Evolutionary conservation across 768 basidiomycete genomes (phyloP).

Genomic region (Boletus fagicola): DNA sequence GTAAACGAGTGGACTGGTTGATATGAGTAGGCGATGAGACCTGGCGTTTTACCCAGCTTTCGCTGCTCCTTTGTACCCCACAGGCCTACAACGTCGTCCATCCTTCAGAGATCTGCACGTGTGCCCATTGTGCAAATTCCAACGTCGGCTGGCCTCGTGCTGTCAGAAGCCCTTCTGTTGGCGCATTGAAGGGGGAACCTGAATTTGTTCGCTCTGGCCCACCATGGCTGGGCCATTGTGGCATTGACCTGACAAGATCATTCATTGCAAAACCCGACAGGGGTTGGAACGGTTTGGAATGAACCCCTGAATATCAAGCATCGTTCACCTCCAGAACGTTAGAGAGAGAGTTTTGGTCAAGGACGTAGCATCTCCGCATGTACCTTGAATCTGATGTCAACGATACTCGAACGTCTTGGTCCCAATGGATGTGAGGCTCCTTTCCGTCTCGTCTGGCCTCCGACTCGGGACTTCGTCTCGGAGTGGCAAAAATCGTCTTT

Average conservation of each 20-base stretch:
- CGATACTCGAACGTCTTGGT: neutral
- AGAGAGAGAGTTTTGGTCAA: neutral
- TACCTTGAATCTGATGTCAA: neutral
- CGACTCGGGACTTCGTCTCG: neutral
- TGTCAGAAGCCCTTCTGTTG: neutral
- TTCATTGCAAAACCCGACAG: neutral
- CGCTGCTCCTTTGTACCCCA: neutral
- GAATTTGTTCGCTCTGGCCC: neutral
- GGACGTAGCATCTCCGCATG: no score
- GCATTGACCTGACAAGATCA: neutral
- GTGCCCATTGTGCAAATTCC: neutral
- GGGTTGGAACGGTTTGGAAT: neutral
- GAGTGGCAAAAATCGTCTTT: neutral
- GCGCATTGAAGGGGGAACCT: neutral
- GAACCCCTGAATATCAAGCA: neutral
- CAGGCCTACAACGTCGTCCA: neutral
- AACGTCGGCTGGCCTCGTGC: neutral
- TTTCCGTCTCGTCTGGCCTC: neutral
- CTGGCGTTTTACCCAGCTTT: neutral
- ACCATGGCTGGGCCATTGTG: neutral
- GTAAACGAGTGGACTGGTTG: constrained; percentile 2
- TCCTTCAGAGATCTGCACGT: neutral
- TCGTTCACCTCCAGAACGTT: neutral
- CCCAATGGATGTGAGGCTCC: neutral
- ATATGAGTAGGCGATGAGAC: neutral